Evolutionary conservation across 768 basidiomycete species (phyloP), one percentile per base, ranked within the genome.

Genomic region (Russula griseocarnosa): DNA sequence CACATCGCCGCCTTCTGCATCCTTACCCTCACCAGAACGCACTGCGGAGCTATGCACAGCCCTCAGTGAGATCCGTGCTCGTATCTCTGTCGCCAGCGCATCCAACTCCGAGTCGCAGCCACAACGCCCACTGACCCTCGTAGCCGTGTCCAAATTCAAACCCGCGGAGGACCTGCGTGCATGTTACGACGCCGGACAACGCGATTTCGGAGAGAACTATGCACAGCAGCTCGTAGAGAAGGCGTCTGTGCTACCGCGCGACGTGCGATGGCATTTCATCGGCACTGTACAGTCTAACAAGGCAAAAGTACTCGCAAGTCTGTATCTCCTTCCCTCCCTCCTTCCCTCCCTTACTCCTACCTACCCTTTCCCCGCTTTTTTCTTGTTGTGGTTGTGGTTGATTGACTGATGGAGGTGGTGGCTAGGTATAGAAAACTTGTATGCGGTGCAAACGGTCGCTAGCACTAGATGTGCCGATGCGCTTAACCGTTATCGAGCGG

Each of bases 201-300:
- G 86, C 2, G 92, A 96, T 74, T 99, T 98, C 71, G 97, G 97
- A 8, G 97, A 99, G 78, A 99, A 99, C 74, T 98, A 98, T 71
- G 93, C 94, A 13, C 89, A 95, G 69, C 95, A 98, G 70, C 75
- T 98, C 65, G 87, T 86, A 44, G 93, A 92, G 36, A 97, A 97
- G 72, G 92, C 94, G 1, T 42, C 55, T 14, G 20, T 30, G 32
- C 32, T 65, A 10, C 64, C 64, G 0, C 77, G 77, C 62, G 77
- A 81, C 70, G 90, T 90, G 73, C 66, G 82, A 75, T 52, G 24
- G 36, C 64, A 65, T 30, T 65, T 65, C 16, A 61, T 65, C 49
- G 64, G 64, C 8, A 57, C 55, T 5, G 55, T 65, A 5, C 64
- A 65, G 34, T 61, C 59, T 0, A 65, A 65, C 42, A 65, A 65